phyloP scores from a whole-genome alignment of 1,139 yeast genomes.

The Sugiyamaella neomexicana region DNA sequence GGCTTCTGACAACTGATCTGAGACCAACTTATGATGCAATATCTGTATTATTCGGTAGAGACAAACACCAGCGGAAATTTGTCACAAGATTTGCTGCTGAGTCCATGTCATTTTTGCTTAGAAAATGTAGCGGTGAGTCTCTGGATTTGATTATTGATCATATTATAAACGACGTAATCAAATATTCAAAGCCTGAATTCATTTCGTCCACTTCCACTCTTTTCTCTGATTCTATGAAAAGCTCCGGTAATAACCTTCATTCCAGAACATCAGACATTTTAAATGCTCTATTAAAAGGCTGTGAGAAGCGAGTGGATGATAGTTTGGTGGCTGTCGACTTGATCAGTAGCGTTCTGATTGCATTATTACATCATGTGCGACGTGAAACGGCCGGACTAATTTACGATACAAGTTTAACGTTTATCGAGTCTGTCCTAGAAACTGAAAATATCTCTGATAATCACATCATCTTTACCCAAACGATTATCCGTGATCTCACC shows the following conservation, averaged over 20 bases:
- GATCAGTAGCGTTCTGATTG: conserved; percentile 34
- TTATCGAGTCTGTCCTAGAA: conserved; percentile 21
- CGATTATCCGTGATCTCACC: conserved; percentile 35
- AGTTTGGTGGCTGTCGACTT: conserved; percentile 21
- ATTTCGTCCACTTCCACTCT: conserved; percentile 60
- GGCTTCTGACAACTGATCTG: conserved; percentile 60
- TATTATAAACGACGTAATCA: conserved; percentile 52
- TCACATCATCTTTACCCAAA: conserved; percentile 18
- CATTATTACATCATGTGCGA: conserved; percentile 63
- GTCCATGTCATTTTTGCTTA: conserved; percentile 77
- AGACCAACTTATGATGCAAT: conserved; percentile 66
- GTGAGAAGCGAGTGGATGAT: conserved; percentile 36
- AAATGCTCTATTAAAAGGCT: conserved; percentile 25
- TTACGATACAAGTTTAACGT: conserved; percentile 35
- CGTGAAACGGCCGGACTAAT: conserved; percentile 51
- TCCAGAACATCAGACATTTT: conserved; percentile 61
- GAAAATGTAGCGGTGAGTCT: conserved; percentile 59
- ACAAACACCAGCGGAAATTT: conserved; percentile 54
- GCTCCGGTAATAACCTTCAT: conserved; percentile 71
- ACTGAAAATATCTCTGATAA: neutral
- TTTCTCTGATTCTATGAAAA: conserved; percentile 72
- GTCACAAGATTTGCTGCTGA: conserved; percentile 86
- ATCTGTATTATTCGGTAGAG: conserved; percentile 58
- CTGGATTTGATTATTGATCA: conserved; percentile 51
- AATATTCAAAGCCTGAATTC: conserved; percentile 46